phyloP scores from a whole-genome alignment of 2,329 filamentous ascomycete genomes.

The Ophiostoma quercus region DNA sequence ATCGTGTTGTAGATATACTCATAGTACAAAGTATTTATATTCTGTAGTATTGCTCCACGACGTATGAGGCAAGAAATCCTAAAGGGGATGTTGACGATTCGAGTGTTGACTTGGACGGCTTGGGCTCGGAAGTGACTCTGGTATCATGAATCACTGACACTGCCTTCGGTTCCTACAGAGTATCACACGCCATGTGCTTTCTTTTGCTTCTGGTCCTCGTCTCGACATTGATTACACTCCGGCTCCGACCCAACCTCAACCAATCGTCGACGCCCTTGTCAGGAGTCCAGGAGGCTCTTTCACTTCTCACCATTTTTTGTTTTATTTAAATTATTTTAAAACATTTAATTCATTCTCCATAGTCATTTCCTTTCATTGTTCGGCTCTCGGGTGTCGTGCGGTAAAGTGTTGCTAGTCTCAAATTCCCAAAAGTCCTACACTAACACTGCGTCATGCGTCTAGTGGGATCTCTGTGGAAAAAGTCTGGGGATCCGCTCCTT shows the following conservation, averaged over 20 bases:
- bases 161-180: not conserved
- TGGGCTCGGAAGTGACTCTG: not conserved
- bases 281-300: not conserved
- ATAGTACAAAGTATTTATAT: too few relatives aligned
- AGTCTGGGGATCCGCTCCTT: not conserved
- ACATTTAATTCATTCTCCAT: not conserved
- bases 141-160: not conserved
- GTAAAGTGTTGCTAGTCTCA: slow-evolving; percentile 2
- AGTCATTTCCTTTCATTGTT: slow-evolving; percentile 10
- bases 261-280: not conserved
- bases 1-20: not conserved
- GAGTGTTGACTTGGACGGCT: not conserved
- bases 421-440: slow-evolving; percentile 16
- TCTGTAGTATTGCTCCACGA: not conserved
- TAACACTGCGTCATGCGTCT: slow-evolving; percentile 15
- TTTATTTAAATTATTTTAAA: not conserved
- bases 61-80: not conserved
- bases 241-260: not conserved
- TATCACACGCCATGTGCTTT: not conserved
- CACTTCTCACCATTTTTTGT: not conserved
- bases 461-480: not conserved
- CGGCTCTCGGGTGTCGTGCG: slow-evolving; percentile 22
- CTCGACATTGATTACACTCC: not conserved
- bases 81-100: not conserved
- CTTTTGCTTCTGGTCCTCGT: not conserved